Conservation (phyloP, 371 early-diverging fungal genomes). For the Mortierella sp. region DNA sequence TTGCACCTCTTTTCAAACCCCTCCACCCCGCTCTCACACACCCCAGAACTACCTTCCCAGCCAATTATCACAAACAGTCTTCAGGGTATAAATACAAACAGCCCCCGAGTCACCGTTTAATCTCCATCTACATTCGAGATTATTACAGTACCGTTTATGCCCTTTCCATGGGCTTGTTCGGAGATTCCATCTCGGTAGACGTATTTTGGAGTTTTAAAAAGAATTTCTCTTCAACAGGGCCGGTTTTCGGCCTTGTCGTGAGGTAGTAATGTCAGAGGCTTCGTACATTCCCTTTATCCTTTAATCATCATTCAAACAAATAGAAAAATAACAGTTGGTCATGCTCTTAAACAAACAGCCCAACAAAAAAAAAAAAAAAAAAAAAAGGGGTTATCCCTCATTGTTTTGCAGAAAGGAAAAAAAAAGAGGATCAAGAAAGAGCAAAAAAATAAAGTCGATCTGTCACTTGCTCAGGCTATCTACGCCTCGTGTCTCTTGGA, state of each 20-base stretch:
- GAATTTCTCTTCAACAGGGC: slow-evolving; percentile 14
- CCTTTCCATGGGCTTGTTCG: slow-evolving; percentile 2
- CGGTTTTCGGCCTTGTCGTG: slow-evolving; percentile 17
- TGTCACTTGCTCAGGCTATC: too few species aligned
- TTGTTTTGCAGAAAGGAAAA: neutral
- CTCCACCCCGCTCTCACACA: neutral
- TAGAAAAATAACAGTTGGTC: too few species aligned
- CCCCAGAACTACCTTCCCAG: neutral
- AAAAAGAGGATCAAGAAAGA: neutral
- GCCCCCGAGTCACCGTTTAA: too few species aligned
- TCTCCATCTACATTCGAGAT: slow-evolving; percentile 13
- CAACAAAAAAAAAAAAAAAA: neutral
- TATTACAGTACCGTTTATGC: slow-evolving; percentile 14
- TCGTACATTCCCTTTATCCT: slow-evolving; percentile 1
- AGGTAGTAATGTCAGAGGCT: slow-evolving; percentile 16
- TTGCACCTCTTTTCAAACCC: neutral
- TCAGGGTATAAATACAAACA: neutral
- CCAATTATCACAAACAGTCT: neutral
- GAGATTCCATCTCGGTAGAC: slow-evolving; percentile 17
- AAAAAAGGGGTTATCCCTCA: neutral
- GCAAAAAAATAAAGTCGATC: too few species aligned
- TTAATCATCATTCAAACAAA: neutral
- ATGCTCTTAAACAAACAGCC: neutral
- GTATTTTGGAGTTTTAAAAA: slow-evolving; percentile 11
- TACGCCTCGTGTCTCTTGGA: too few species aligned